These are phyloP conservation scores for Neopestalotiopsis sp. DNA, from an alignment of 2,329 filamentous ascomycete genomes.

Conservation along the genomic window DNA sequence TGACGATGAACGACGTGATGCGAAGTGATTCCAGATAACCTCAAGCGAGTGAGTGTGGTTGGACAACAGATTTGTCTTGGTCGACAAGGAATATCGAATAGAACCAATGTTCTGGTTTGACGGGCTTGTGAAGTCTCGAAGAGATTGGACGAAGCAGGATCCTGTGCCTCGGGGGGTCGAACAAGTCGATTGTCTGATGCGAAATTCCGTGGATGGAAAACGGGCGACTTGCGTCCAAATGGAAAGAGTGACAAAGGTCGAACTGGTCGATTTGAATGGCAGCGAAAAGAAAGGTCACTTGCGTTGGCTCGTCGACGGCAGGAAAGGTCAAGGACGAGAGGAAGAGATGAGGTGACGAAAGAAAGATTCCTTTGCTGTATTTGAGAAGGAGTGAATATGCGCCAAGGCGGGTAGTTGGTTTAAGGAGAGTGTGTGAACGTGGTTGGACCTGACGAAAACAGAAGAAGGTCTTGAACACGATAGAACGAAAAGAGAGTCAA, in stretches of 20 bases:
- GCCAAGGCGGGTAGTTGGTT: constrained; percentile 13
- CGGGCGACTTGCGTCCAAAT: constrained; percentile 15
- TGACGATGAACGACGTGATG: not conserved
- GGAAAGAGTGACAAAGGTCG: constrained; percentile 12
- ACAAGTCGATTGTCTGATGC: not conserved
- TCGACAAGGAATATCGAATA: constrained; percentile 11
- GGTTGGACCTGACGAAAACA: constrained; percentile 9
- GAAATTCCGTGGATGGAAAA: not conserved
- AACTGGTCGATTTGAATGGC: constrained; percentile 11
- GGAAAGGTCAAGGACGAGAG: not conserved
- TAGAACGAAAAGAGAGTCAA: constrained; percentile 16
- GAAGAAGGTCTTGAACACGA: constrained; percentile 3
- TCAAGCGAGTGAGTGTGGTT: constrained; percentile 21
- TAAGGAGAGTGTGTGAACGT: constrained; percentile 11
- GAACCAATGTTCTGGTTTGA: constrained; percentile 10
- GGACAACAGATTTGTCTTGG: constrained; percentile 22
- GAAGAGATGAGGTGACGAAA: not conserved
- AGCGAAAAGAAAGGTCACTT: constrained; percentile 9
- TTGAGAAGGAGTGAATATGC: constrained; percentile 17
- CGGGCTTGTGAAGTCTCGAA: constrained; percentile 9
- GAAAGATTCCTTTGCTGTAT: constrained; percentile 9
- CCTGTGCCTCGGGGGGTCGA: constrained; percentile 10
- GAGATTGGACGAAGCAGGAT: constrained; percentile 14
- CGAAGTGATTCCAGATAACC: constrained; percentile 3
- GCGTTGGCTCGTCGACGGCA: not conserved